Evolutionary conservation across 2,329 filamentous ascomycete genomes (phyloP).

Genomic region (Aspergillus pseudoglaucus): DNA sequence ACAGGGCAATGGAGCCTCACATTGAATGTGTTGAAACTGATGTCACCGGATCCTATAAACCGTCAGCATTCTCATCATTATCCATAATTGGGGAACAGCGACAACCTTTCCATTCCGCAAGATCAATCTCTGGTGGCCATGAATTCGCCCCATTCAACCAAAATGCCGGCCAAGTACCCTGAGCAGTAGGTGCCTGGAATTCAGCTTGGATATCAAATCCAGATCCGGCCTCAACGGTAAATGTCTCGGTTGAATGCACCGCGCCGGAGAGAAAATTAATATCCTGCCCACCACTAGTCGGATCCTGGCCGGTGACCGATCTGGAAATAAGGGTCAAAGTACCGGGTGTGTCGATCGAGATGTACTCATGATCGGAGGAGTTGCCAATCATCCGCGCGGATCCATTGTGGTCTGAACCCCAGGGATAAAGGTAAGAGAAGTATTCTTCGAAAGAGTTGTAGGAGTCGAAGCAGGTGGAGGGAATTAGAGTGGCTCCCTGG

Average conservation of each 20-base stretch:
- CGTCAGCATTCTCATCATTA: too few relatives aligned
- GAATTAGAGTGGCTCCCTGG: conserved; percentile 14
- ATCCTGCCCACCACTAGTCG: too few relatives aligned
- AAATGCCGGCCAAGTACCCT: conserved; percentile 48
- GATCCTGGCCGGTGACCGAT: too few relatives aligned
- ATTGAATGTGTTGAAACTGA: too few relatives aligned
- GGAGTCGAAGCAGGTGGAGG: conserved; percentile 24
- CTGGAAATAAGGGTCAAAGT: conserved; percentile 45
- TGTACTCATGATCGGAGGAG: conserved; percentile 33
- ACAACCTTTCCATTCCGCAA: conserved; percentile 55
- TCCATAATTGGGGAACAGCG: conserved; percentile 24
- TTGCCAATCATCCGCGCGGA: conserved; percentile 46
- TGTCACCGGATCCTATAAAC: too few relatives aligned
- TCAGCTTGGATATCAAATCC: too few relatives aligned
- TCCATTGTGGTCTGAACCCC: conserved; percentile 54
- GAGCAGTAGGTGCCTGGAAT: too few relatives aligned
- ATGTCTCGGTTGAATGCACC: too few relatives aligned
- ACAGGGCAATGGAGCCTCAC: too few relatives aligned
- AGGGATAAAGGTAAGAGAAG: conserved; percentile 52
- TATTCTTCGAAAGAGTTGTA: conserved; percentile 29
- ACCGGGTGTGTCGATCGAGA: conserved; percentile 33
- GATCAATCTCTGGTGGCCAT: conserved; percentile 56
- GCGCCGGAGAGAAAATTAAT: too few relatives aligned
- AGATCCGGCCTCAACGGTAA: too few relatives aligned
- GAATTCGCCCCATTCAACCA: conserved; percentile 51